phyloP scores from a whole-genome alignment of 441 rosid species.

The California macrophylla region DNA sequence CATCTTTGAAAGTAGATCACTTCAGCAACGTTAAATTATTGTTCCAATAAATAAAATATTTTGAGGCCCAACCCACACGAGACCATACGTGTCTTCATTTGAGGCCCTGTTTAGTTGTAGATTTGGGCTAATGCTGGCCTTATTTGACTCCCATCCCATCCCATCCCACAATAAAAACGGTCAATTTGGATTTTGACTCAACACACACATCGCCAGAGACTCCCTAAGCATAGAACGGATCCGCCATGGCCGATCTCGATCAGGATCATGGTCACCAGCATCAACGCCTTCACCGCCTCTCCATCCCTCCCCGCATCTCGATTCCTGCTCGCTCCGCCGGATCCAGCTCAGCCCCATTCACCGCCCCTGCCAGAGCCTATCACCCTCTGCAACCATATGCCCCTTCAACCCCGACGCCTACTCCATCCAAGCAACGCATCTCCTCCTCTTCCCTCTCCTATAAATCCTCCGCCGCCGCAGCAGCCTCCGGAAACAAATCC shows the following conservation, averaged over 20 bases:
- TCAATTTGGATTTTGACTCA: too few species aligned
- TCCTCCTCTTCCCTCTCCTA: slow-evolving; percentile 31
- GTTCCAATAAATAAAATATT: too few species aligned
- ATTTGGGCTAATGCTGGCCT: too few species aligned
- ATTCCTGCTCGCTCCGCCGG: slow-evolving; percentile 19
- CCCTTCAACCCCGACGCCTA: slow-evolving; percentile 55
- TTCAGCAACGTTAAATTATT: too few species aligned
- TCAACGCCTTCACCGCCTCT: slow-evolving; percentile 48
- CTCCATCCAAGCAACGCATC: slow-evolving; percentile 56
- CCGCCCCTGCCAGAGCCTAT: slow-evolving; percentile 17
- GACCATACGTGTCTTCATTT: too few species aligned
- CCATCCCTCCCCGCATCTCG: slow-evolving; percentile 43
- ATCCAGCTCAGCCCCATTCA: slow-evolving; percentile 11
- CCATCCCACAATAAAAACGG: too few species aligned
- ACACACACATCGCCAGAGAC: too few species aligned
- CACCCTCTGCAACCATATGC: slow-evolving; percentile 37
- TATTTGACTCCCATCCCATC: too few species aligned
- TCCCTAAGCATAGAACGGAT: too few species aligned
- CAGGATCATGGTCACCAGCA: slow-evolving; percentile 5
- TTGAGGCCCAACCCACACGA: too few species aligned
- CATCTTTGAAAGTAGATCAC: too few species aligned
- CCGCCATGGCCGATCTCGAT: slow-evolving; percentile 48
- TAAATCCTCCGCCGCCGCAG: slow-evolving; percentile 12
- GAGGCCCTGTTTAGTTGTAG: too few species aligned
- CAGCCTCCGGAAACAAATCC: slow-evolving; percentile 28